Base-by-base conservation (phyloP, 345 rosid species). In the Ceriops tagal region DNA sequence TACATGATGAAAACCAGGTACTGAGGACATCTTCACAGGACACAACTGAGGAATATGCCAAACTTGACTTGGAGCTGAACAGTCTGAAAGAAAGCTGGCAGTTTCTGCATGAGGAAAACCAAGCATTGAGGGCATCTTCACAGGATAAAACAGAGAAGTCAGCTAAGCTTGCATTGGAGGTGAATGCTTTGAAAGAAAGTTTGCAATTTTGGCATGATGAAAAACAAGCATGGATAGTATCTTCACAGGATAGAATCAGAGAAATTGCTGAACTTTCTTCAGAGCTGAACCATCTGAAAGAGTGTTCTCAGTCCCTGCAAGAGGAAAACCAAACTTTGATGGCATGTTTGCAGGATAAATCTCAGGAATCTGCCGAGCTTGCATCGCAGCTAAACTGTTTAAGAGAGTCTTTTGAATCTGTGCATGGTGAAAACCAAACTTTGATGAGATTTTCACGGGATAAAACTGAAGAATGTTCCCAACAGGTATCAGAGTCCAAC, bases 311-410 rank as follows among this genome's bases (percentile, higher is more conserved):
- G 22, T 16, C 66, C 39, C 28, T 72, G 57, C 65, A 64, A 24
- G 56, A 51, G 43, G 80, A 77, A 68, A 75, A 75, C 46, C 66
- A 65, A 57, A 66, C 43, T 9, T 70, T 70, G 62, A 22, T 65
- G 63, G 66, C 53, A 26, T 4, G 15, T 30, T 64, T 49, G 15
- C 28, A 1, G 74, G 74, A 65, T 6, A 75, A 75, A 56, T 49
- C 70, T 16, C 49, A 59, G 39, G 71, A 75, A 43, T 51, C 68
- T 37, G 28, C 53, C 6, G 24, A 32, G 34, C 67, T 75, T 65
- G 32, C 43, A 31, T 37, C 24, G 10, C 74, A 75, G 57, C 26
- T 75, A 22, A 65, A 60, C 63, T 30, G 62, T 31, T 60, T 70
- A 69, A 70, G 34, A 32, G 71, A 74, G 51, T 46, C 35, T 37